Percentiles rank a stretch among this genome's conserved stretches.
phyloP scores from a whole-genome alignment of 2,329 filamentous ascomycete species.

The Cercospora berteroae region DNA sequence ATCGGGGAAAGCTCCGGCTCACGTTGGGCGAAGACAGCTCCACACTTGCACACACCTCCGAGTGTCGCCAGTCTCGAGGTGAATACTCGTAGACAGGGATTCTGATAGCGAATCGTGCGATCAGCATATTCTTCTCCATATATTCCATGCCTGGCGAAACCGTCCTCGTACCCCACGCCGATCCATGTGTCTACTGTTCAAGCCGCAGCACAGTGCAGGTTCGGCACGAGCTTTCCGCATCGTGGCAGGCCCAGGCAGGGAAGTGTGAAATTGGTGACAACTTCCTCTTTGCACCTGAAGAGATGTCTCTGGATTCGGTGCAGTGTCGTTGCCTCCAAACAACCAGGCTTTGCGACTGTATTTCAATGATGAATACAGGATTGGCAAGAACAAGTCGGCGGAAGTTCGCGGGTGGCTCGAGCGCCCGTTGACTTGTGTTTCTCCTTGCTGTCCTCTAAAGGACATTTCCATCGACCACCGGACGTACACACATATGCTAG shows the following conservation, averaged over 20 bases:
- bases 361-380: background rate
- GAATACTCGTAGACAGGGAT: background rate
- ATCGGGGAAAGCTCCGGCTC: background rate
- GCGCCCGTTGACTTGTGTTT: background rate
- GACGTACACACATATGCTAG: background rate
- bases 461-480: background rate
- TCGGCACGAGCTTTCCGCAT: background rate
- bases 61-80: background rate
- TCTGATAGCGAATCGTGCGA: background rate
- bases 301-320: too few species aligned
- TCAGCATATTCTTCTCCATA: background rate
- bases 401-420: background rate
- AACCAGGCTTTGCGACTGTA: background rate
- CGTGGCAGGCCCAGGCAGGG: background rate
- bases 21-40: background rate
- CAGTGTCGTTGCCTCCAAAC: too few species aligned
- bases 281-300: background rate
- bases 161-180: too few species aligned
- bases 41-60: background rate
- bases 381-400: background rate
- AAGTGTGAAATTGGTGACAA: background rate
- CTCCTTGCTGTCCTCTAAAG: background rate
- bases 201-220: too few species aligned
- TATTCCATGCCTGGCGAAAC: too few species aligned
- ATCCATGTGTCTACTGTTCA: too few species aligned